Evolutionary conservation across 768 basidiomycete species (phyloP), one percentile per base, ranked within the genome.

Genomic region (Cyclocybe cylindracea): DNA sequence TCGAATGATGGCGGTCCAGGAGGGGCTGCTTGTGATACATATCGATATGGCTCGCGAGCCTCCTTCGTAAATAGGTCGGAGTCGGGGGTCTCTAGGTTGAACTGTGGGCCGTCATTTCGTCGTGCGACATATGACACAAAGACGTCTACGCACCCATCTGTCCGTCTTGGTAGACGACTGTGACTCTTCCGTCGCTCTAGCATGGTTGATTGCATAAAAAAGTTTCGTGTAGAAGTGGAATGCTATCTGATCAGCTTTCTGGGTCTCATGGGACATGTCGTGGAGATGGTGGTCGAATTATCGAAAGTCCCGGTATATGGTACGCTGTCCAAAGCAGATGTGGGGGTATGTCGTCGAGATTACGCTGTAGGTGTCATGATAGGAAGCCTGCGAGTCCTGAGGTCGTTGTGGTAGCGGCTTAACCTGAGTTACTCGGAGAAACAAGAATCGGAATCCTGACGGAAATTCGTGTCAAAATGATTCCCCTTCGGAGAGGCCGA

Each of bases 161-260:
- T 93, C 90, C 40, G 79, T 69, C 74, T 81, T 89, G 36, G 72
- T 68, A 54, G 69, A 72, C 32, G 61, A 56, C 51, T 59, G 67
- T 1, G 67, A 55, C 57, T 79, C 82, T 45, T 68, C 66, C 39
- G 87, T 86, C n/a, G 84, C 76, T 53, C 91, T 76, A 10, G 89
- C 87, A 64, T 89, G 75, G 66, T 84, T 79, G 57, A 93, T 77
- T 59, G 89, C 79, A 62, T 87, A n/a, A 66, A 82, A 83, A 47
- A 92, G 83, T 75, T 93, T 93, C 45, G 85, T 83, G 72, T 89
- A 91, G 70, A 90, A 84, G 67, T 85, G 84, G 69, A 85, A 85
- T 44, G 87, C 87, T 61, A 93, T 92, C 78, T 91, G 89, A 78
- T 93, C 89, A n/a, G 89, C 87, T 76, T 84, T 91, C 56, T 75